Percentiles rank a stretch among this genome's conserved stretches.
phyloP scores from a whole-genome alignment of 495 filamentous ascomycete species.

The Achaetomiella virescens region DNA sequence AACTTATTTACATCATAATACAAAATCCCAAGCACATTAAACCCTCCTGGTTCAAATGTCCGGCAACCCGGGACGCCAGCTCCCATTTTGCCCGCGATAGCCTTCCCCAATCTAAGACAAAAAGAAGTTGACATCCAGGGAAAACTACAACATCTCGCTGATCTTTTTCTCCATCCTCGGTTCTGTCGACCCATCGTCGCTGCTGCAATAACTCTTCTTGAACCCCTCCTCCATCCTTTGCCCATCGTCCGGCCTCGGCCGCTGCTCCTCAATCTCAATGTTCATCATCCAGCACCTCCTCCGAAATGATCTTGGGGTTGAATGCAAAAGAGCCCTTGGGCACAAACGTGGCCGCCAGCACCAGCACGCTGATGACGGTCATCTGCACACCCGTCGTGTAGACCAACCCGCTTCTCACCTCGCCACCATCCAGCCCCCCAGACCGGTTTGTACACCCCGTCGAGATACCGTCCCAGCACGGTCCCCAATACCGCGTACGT shows the following conservation, averaged over 20 bases:
- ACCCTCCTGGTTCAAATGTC: too few species aligned
- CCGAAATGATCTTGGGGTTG: slow-evolving; percentile 36
- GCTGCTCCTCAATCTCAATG: slow-evolving; percentile 6
- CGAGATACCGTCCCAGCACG: slow-evolving; percentile 38
- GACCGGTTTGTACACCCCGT: slow-evolving; percentile 27
- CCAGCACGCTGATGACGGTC: slow-evolving; percentile 30
- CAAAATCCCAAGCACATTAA: too few species aligned
- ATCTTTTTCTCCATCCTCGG: slow-evolving; percentile 13
- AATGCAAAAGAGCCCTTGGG: slow-evolving; percentile 31
- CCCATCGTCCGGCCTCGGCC: neutral
- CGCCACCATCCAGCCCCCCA: slow-evolving; percentile 16
- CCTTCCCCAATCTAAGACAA: too few species aligned
- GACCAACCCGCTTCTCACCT: slow-evolving; percentile 21
- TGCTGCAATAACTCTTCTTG: slow-evolving; percentile 15
- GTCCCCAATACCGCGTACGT: slow-evolving; percentile 37
- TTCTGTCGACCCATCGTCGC: slow-evolving; percentile 11
- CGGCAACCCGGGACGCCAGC: too few species aligned
- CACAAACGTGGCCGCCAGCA: slow-evolving; percentile 36
- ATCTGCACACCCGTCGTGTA: slow-evolving; percentile 39
- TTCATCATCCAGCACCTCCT: slow-evolving; percentile 27
- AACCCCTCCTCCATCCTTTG: neutral
- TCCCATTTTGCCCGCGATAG: too few species aligned
- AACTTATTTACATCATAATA: too few species aligned
- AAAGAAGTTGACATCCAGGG: too few species aligned
- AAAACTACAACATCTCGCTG: slow-evolving; percentile 9